Conservation (phyloP, 176 grass and related monocot genomes). For the Chloris gayana region DNA sequence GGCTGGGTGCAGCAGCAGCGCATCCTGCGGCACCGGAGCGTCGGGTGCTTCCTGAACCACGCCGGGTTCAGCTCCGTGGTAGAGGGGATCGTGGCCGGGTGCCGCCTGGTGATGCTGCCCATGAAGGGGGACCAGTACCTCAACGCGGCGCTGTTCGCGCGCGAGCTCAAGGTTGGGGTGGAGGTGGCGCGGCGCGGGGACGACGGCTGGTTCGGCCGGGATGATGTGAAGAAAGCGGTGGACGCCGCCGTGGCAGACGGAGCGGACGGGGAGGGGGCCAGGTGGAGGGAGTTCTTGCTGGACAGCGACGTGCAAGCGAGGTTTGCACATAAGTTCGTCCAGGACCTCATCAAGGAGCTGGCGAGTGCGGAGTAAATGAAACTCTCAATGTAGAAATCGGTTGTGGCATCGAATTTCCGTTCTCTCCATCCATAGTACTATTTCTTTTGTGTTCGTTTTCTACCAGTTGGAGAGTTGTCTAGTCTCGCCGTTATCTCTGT, state of each 20-base stretch:
- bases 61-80: constrained; percentile 51
- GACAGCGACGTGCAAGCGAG: constrained; percentile 19
- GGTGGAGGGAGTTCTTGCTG: constrained; percentile 53
- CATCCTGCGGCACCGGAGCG: constrained; percentile 48
- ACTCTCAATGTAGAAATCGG: no score
- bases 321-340: constrained; percentile 9
- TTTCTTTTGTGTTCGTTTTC: no score
- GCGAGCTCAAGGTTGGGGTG: constrained; percentile 41
- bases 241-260: neutral
- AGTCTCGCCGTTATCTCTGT: no score
- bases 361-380: neutral
- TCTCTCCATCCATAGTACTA: no score
- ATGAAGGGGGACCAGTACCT: constrained; percentile 54
- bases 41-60: constrained; percentile 52
- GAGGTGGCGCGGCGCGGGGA: constrained; percentile 40
- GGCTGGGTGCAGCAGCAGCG: constrained; percentile 63
- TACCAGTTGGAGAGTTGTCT: no score
- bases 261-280: neutral
- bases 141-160: constrained; percentile 33
- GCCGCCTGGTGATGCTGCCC: constrained; percentile 46
- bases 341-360: constrained; percentile 31
- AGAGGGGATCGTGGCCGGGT: constrained; percentile 42
- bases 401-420: no score
- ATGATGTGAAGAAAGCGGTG: constrained; percentile 29
- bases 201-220: constrained; percentile 37